Evolutionary conservation across 768 basidiomycete genomes (phyloP).

Genomic region (Phylloporus sp.): DNA sequence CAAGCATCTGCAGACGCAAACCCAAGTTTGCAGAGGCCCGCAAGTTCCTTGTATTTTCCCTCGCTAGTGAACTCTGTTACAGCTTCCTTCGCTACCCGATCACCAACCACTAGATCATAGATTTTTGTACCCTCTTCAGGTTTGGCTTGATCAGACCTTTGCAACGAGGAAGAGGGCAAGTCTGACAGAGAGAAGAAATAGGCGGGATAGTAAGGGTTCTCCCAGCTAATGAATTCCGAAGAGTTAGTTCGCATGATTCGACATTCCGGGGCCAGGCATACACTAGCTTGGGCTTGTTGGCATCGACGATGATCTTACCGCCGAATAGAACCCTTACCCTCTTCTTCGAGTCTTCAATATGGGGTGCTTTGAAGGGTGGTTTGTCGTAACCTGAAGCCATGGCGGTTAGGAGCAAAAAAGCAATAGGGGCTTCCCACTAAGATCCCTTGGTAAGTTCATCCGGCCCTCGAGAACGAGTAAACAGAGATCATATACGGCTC

Average conservation of each 20-base stretch:
- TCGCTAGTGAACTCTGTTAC: constrained; percentile 31
- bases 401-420: background rate
- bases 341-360: constrained; percentile 45
- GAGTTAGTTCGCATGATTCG: background rate
- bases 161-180: constrained; percentile 41
- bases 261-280: constrained; percentile 30
- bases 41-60: constrained; percentile 34
- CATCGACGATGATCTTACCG: constrained; percentile 51
- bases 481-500: background rate
- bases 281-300: constrained; percentile 55
- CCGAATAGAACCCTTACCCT: constrained; percentile 52
- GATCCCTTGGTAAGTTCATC: background rate
- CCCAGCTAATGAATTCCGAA: constrained; percentile 45
- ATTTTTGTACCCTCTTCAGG: constrained; percentile 30
- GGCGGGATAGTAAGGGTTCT: constrained; percentile 45
- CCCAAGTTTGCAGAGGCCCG: constrained; percentile 44
- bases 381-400: constrained; percentile 18
- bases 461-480: background rate
- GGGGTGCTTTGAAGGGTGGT: constrained; percentile 37
- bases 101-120: constrained; percentile 46
- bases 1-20: constrained; percentile 54
- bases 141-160: constrained; percentile 22
- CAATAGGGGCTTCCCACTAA: background rate
- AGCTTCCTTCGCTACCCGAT: constrained; percentile 36
- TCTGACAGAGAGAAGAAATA: constrained; percentile 51